Conservation (phyloP, 2,329 filamentous ascomycete species). For the Diatrype stigma region DNA sequence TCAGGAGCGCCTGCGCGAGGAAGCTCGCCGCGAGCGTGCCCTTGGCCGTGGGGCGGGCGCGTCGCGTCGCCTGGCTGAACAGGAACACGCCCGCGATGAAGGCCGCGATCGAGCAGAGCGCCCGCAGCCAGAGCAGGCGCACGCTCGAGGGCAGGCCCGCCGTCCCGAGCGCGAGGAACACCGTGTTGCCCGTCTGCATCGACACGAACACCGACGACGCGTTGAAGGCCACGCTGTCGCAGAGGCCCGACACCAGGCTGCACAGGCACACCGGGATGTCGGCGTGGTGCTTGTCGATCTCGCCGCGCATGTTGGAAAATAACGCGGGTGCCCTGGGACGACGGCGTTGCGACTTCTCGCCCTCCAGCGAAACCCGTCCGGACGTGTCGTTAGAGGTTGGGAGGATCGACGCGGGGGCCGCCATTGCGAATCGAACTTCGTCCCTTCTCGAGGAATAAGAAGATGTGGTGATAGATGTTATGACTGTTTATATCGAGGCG, state of each 20-base stretch:
- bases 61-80: conserved; percentile 32
- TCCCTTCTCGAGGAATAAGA: too few species aligned
- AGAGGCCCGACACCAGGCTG: conserved; percentile 35
- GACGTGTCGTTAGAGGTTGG: conserved; percentile 5
- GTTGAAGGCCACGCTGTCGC: conserved; percentile 37
- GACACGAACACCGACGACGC: conserved; percentile 35
- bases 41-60: conserved; percentile 33
- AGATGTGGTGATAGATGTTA: too few species aligned
- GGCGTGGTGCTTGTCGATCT: conserved; percentile 13
- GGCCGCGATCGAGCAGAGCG: conserved; percentile 47
- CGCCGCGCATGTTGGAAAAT: conserved; percentile 1
- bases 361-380: neutral
- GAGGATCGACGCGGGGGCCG: conserved; percentile 2
- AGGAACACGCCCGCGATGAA: conserved; percentile 51
- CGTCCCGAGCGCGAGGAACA: conserved; percentile 58
- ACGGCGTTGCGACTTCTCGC: neutral
- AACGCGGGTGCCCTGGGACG: neutral
- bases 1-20: conserved; percentile 45
- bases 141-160: conserved; percentile 46
- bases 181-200: conserved; percentile 54
- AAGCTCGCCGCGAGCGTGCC: conserved; percentile 45
- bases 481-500: too few species aligned
- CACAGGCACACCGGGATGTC: conserved; percentile 36
- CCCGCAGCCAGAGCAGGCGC: conserved; percentile 50
- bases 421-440: neutral